Evolutionary conservation across 257 asterid genomes (phyloP).

Genomic region (Echium plantagineum): DNA sequence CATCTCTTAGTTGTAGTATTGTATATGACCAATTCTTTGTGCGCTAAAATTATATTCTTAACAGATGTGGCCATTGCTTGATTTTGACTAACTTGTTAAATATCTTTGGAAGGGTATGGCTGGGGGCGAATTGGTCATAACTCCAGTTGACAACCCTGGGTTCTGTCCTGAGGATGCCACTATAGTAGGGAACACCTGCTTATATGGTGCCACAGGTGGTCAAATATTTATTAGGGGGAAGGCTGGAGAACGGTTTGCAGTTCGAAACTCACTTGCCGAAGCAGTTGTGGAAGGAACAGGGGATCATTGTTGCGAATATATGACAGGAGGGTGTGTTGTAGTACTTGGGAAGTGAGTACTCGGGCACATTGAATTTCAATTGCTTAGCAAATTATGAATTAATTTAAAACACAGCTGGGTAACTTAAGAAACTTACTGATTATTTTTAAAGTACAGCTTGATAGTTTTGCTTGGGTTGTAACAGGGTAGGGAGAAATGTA

Average conservation of each 20-base stretch:
- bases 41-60: no score
- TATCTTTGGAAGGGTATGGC: slow-evolving; percentile 79
- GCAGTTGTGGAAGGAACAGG: slow-evolving; percentile 99
- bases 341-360: slow-evolving; percentile 83
- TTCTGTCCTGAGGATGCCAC: slow-evolving; percentile 87
- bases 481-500: slow-evolving; percentile 95
- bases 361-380: slow-evolving; percentile 3
- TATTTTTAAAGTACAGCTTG: background rate
- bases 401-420: no score
- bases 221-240: slow-evolving; percentile 78
- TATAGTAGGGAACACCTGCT: slow-evolving; percentile 90
- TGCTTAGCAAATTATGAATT: background rate
- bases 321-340: slow-evolving; percentile 98
- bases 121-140: slow-evolving; percentile 85
- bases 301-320: slow-evolving; percentile 95
- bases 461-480: slow-evolving; percentile 8
- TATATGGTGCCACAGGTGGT: slow-evolving; percentile 98
- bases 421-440: no score
- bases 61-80: background rate
- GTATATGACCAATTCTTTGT: no score
- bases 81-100: slow-evolving; percentile 7
- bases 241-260: slow-evolving; percentile 97
- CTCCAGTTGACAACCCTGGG: slow-evolving; percentile 69
- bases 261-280: slow-evolving; percentile 89
- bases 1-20: background rate